Base-by-base conservation (phyloP, 2,329 filamentous ascomycete species). In the Epichloe gansuensis region DNA sequence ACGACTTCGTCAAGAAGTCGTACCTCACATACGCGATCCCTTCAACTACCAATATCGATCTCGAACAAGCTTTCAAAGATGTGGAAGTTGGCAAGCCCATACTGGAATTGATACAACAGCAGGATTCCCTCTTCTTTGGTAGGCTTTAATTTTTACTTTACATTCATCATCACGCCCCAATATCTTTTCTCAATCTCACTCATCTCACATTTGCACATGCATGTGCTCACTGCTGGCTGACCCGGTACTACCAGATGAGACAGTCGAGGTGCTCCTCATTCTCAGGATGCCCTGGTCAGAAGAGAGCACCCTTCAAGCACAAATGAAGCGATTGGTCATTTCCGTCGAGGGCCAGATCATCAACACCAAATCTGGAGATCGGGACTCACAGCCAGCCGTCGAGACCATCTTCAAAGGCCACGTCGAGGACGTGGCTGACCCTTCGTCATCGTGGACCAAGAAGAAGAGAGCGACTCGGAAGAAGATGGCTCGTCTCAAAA, bases 41-140 rank as follows among this genome's bases (percentile, higher is more conserved):
- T 9, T 69, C 75, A 48, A 68, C 75, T 21, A 82, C 80, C 52
- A 62, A 77, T 39, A 69, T 82, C 52, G 67, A 75, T 42, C 70
- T 82, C 38, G 75, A 81, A 53, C 69, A 78, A 25, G 68, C 69
- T 2, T 73, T 83, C 52, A 69, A 67, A 51, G 65, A 70, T 44
- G 65, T 67, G 4, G 66, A 70, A 11, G 70, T 68, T 57, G 72
- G 69, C 51, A 69, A 71, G 57, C 70, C 69, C 59, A 69, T 72
- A 56, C 73, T 85, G 43, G 75, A 80, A 50, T 76, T 76, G 17
- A 75, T 88, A 61, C 69, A 78, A 44, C 77, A 81, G 60, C 76
- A 86, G 58, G 75, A 84, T 41, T 75, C 76, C 52, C 71, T 91
- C 41, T 85, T 87, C 63, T 88, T 90, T 63, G 86, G 86, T 89